These are phyloP conservation scores for Citrus glauca DNA, from an alignment of 345 rosid genomes.

Conservation along the genomic window DNA sequence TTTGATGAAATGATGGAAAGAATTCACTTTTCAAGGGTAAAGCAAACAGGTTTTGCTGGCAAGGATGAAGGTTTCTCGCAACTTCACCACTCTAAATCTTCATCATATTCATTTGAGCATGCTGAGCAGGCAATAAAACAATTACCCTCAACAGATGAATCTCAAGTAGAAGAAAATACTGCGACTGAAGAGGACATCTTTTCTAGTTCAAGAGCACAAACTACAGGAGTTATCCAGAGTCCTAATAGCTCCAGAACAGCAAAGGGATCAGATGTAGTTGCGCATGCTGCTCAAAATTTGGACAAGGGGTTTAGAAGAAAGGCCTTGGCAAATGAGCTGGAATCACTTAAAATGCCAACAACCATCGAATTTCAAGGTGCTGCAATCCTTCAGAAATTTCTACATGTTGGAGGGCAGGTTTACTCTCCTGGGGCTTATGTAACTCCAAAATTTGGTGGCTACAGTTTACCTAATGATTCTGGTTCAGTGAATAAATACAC, in stretches of 20 bases:
- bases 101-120: background rate
- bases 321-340: slow-evolving; percentile 26
- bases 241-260: background rate
- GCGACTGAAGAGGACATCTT: background rate
- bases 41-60: background rate
- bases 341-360: slow-evolving; percentile 27
- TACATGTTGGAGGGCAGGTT: slow-evolving; percentile 22
- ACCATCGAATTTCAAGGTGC: slow-evolving; percentile 26
- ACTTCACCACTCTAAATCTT: background rate
- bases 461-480: background rate
- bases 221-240: background rate
- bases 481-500: background rate
- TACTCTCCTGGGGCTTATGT: slow-evolving; percentile 25
- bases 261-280: background rate
- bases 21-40: slow-evolving; percentile 1
- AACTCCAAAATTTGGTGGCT: slow-evolving; percentile 41
- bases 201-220: background rate
- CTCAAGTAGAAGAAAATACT: slow-evolving; percentile 4
- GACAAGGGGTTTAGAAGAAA: slow-evolving; percentile 29
- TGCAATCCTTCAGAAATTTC: slow-evolving; percentile 29
- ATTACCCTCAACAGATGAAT: background rate
- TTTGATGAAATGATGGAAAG: slow-evolving; percentile 28
- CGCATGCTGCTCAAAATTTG: slow-evolving; percentile 5
- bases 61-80: background rate
- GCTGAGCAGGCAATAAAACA: background rate